These are phyloP conservation scores for Camelina neglecta DNA, from an alignment of 345 rosid species.

Conservation along the genomic window DNA sequence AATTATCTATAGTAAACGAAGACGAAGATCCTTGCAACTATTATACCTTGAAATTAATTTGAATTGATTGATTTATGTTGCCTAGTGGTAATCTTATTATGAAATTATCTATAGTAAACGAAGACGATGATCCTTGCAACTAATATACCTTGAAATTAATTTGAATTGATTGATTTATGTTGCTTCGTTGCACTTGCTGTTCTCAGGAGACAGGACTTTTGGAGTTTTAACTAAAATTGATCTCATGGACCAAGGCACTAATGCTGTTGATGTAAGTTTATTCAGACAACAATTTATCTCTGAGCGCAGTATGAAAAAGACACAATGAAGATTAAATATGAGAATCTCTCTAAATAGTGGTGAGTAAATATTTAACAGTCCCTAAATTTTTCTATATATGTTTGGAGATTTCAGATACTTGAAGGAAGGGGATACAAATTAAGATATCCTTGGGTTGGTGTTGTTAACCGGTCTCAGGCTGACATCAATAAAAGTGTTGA, in stretches of 20 bases:
- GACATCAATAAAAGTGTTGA: conserved; percentile 96
- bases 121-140: not conserved
- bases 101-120: not conserved
- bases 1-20: not conserved
- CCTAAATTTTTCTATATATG: conserved; percentile 10
- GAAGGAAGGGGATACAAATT: conserved; percentile 91
- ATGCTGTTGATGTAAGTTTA: conserved; percentile 92
- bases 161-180: not conserved
- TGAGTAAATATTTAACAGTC: conserved; percentile 1
- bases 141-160: not conserved
- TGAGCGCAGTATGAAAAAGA: not conserved
- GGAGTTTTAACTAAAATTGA: conserved; percentile 92
- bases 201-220: conserved; percentile 85
- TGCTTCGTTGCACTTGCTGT: conserved; percentile 33
- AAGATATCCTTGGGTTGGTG: conserved; percentile 94
- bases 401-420: conserved; percentile 61
- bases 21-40: not conserved
- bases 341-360: conserved; percentile 6
- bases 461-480: conserved; percentile 98
- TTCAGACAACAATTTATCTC: conserved; percentile 7
- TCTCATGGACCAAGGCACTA: conserved; percentile 95
- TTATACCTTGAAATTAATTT: conserved; percentile 2
- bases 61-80: too few species aligned
- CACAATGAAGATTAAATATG: conserved; percentile 9
- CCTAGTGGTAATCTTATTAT: not conserved